These are phyloP conservation scores for Talaromyces amestolkiae DNA, from an alignment of 2,329 filamentous ascomycete species.

Conservation along the genomic window DNA sequence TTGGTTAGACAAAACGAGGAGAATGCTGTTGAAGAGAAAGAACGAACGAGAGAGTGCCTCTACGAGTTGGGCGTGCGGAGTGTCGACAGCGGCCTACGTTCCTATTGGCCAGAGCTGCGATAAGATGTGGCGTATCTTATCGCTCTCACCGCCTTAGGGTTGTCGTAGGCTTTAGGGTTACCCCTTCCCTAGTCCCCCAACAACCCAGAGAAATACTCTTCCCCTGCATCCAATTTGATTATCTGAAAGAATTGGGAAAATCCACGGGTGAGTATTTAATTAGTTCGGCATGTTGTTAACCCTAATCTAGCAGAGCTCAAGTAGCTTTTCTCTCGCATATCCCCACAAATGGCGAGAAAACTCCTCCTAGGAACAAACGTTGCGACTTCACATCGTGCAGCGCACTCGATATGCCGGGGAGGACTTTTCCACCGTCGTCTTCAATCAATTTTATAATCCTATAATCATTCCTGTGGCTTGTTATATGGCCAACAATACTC, in stretches of 20 bases:
- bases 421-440: conserved; percentile 30
- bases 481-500: conserved; percentile 26
- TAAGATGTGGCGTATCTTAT: neutral
- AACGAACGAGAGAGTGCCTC: neutral
- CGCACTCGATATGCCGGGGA: conserved; percentile 21
- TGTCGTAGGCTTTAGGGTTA: neutral
- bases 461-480: conserved; percentile 11
- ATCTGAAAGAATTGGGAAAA: no score
- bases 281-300: neutral
- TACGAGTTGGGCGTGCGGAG: neutral
- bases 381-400: conserved; percentile 22
- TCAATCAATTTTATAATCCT: conserved; percentile 25
- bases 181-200: no score
- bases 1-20: neutral
- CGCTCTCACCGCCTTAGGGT: neutral
- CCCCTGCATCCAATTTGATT: no score
- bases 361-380: conserved; percentile 22
- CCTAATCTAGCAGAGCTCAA: neutral
- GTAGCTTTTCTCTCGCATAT: conserved; percentile 21
- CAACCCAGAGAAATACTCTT: no score
- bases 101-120: conserved; percentile 12
- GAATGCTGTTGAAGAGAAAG: neutral
- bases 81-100: neutral
- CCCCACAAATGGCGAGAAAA: conserved; percentile 26
- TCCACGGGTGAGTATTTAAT: no score